phyloP scores from a whole-genome alignment of 148 eudicot species.

The Vaccinium vitisidaea region DNA sequence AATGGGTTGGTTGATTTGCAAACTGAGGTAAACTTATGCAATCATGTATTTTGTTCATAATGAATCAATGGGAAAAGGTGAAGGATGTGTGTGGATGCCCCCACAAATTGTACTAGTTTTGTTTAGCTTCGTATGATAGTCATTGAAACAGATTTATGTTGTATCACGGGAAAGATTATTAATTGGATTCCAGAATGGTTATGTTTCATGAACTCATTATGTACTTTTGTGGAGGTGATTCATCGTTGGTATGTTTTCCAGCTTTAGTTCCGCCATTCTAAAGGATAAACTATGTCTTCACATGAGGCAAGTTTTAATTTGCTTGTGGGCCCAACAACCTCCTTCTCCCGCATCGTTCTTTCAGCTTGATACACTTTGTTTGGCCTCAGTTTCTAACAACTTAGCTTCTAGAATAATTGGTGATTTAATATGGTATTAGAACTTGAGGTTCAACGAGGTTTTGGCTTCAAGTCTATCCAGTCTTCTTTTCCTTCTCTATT shows the following conservation, averaged over 20 bases:
- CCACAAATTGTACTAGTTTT: neutral
- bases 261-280: neutral
- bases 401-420: neutral
- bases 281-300: neutral
- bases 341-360: neutral
- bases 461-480: neutral
- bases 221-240: neutral
- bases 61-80: neutral
- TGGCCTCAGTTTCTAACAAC: neutral
- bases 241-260: neutral
- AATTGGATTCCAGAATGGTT: neutral
- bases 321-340: neutral
- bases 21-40: conserved; percentile 35
- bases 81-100: neutral
- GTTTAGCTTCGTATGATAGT: neutral
- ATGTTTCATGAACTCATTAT: neutral
- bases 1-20: conserved; percentile 31
- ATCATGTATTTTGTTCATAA: neutral
- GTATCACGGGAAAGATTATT: neutral
- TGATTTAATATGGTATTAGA: neutral
- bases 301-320: neutral
- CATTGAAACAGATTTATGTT: neutral
- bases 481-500: neutral
- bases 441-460: neutral
- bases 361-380: neutral